These are phyloP conservation scores for Penicillium ucsense DNA, from an alignment of 495 filamentous ascomycete genomes.

Conservation along the genomic window DNA sequence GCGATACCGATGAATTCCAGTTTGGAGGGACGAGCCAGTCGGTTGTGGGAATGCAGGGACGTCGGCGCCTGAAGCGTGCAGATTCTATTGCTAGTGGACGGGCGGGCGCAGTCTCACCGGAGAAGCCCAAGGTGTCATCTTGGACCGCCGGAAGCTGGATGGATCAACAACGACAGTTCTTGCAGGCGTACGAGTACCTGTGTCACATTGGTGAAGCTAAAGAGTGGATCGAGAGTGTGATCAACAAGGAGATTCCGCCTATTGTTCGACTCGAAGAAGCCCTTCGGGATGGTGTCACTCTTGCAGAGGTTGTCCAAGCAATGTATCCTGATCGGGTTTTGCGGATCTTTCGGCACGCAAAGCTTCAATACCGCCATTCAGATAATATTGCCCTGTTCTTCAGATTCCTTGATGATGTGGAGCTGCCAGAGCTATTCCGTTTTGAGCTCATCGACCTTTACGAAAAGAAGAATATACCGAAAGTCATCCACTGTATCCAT, in stretches of 20 bases:
- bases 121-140: slow-evolving; percentile 45
- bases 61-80: slow-evolving; percentile 69
- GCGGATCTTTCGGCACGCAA: slow-evolving; percentile 75
- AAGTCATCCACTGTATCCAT: slow-evolving; percentile 98
- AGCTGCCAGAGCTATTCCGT: slow-evolving; percentile 93
- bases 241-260: slow-evolving; percentile 78
- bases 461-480: slow-evolving; percentile 99
- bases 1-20: slow-evolving; percentile 66
- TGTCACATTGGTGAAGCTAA: slow-evolving; percentile 99
- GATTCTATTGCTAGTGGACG: slow-evolving; percentile 43
- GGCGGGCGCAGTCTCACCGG: slow-evolving; percentile 31
- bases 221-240: slow-evolving; percentile 96
- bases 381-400: slow-evolving; percentile 97
- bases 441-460: slow-evolving; percentile 98
- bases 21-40: slow-evolving; percentile 66
- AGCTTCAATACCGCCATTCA: slow-evolving; percentile 88
- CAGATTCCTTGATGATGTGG: slow-evolving; percentile 82
- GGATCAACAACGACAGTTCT: slow-evolving; percentile 93
- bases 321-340: slow-evolving; percentile 64
- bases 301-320: slow-evolving; percentile 92
- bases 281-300: slow-evolving; percentile 82
- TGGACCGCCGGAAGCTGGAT: slow-evolving; percentile 94
- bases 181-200: slow-evolving; percentile 97
- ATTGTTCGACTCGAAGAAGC: slow-evolving; percentile 96
- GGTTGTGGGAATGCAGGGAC: slow-evolving; percentile 77